These are phyloP conservation scores for Dicorynia guianensis DNA, from an alignment of 306 rosid genomes.

Conservation along the genomic window DNA sequence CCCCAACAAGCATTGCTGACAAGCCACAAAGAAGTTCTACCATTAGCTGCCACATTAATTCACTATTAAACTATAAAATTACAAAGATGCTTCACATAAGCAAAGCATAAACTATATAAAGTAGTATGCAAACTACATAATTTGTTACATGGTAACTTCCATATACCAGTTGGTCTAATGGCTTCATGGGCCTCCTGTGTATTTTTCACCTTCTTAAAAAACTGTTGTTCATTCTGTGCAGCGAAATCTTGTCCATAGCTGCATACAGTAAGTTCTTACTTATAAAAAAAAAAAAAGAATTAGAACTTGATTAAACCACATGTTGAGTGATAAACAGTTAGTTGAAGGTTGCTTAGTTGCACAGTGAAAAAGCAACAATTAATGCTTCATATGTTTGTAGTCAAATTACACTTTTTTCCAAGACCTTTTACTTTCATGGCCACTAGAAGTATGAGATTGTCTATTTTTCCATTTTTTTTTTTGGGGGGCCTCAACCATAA, in stretches of 20 bases:
- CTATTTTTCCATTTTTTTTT: too few relatives aligned
- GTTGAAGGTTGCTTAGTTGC: not conserved
- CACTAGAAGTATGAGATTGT: too few relatives aligned
- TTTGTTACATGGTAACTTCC: conserved; percentile 75
- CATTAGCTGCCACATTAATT: conserved; percentile 33
- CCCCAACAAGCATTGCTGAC: conserved; percentile 74
- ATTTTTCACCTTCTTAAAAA: conserved; percentile 94
- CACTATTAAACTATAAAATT: conserved; percentile 45
- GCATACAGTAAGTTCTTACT: conserved; percentile 46
- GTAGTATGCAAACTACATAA: conserved; percentile 14
- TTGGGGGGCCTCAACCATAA: too few relatives aligned
- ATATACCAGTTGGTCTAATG: conserved; percentile 91
- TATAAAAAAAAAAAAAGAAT: conserved; percentile 23
- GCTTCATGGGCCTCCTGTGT: conserved; percentile 99
- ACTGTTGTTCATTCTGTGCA: conserved; percentile 64
- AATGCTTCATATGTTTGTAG: not conserved
- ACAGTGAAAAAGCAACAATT: not conserved
- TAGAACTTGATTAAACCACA: conserved; percentile 16
- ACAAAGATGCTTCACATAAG: conserved; percentile 32
- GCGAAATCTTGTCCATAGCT: conserved; percentile 86
- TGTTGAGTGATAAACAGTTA: conserved; percentile 2
- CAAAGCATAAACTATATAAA: conserved; percentile 25
- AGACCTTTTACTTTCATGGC: too few relatives aligned
- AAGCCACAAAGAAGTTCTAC: conserved; percentile 38
- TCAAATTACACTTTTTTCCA: conserved; percentile 23